A percentile compares a stretch with the other conserved stretches of the same genome.
Conservation (phyloP, 2,329 filamentous ascomycete genomes). For the Hansfordia pulvinata region DNA sequence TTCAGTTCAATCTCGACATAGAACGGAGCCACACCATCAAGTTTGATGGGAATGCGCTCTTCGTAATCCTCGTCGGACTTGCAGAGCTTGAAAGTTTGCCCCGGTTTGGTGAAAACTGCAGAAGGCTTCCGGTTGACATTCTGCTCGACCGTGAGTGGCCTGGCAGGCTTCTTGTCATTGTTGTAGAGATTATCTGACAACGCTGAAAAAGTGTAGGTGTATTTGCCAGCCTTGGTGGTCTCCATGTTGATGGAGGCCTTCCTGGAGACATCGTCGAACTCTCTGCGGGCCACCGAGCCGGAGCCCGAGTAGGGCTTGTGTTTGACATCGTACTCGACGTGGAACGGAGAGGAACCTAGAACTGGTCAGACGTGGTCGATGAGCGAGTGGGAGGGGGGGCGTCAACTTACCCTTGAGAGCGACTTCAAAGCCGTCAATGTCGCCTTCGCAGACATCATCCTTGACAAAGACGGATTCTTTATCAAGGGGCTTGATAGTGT, state of each 20-base stretch:
- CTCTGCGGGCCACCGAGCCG: conserved; percentile 50
- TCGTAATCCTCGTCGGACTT: conserved; percentile 70
- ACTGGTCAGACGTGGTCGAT: conserved; percentile 1
- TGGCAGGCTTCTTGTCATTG: conserved; percentile 50
- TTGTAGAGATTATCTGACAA: conserved; percentile 81
- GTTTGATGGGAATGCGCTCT: conserved; percentile 74
- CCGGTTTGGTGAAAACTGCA: conserved; percentile 70
- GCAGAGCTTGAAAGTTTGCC: conserved; percentile 92
- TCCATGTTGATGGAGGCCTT: conserved; percentile 75
- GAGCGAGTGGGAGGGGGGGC: not conserved
- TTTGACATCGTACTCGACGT: conserved; percentile 67
- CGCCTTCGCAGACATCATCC: conserved; percentile 81
- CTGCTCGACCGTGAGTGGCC: conserved; percentile 61
- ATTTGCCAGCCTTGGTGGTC: conserved; percentile 66
- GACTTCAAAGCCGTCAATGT: conserved; percentile 80
- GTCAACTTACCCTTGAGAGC: conserved; percentile 52
- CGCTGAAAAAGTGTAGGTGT: conserved; percentile 75
- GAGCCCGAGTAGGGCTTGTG: conserved; percentile 57
- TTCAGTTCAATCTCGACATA: conserved; percentile 85
- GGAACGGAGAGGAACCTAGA: conserved; percentile 64
- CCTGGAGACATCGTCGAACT: conserved; percentile 63
- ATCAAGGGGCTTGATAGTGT: conserved; percentile 35
- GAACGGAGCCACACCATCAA: conserved; percentile 79
- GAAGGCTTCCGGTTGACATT: conserved; percentile 73
- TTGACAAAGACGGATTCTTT: conserved; percentile 50